These are phyloP conservation scores for Linnemannia hyalina DNA, from an alignment of 192 early-diverging fungal species.

Conservation along the genomic window DNA sequence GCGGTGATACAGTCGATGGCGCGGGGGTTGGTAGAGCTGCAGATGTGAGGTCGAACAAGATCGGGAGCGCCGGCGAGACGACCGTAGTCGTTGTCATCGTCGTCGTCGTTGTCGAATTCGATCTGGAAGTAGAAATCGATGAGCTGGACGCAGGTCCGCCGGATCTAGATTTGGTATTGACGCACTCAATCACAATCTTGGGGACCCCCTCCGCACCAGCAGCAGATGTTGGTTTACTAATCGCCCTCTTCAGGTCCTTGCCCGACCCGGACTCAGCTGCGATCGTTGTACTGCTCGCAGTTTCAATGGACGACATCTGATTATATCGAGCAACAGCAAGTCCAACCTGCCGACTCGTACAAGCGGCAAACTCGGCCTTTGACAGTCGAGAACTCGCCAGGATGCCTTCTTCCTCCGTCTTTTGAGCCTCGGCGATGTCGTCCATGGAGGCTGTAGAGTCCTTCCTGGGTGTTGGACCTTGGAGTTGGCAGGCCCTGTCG, in stretches of 20 bases:
- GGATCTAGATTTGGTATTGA: not conserved
- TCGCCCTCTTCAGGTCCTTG: not conserved
- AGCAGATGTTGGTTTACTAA: not conserved
- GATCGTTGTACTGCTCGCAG: not conserved
- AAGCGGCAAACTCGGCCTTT: not conserved
- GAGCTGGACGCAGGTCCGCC: not conserved
- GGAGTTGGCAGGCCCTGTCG: too few species aligned
- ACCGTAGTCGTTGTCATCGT: not conserved
- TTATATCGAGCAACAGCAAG: not conserved
- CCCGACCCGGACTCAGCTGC: not conserved
- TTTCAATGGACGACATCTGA: not conserved
- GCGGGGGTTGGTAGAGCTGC: slow-evolving; percentile 14
- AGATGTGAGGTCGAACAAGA: slow-evolving; percentile 42
- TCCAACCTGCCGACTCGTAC: not conserved
- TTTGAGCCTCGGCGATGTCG: not conserved
- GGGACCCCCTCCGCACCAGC: not conserved
- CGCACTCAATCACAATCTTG: not conserved
- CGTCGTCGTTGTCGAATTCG: not conserved
- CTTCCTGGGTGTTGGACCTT: not conserved
- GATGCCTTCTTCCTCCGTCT: not conserved
- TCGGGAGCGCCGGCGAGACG: slow-evolving; percentile 28
- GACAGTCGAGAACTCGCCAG: slow-evolving; percentile 8
- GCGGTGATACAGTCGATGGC: not conserved
- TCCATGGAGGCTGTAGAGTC: not conserved
- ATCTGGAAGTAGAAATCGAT: not conserved